Conservation (phyloP, 345 rosid species). For the Eucalyptus camaldulensis region DNA sequence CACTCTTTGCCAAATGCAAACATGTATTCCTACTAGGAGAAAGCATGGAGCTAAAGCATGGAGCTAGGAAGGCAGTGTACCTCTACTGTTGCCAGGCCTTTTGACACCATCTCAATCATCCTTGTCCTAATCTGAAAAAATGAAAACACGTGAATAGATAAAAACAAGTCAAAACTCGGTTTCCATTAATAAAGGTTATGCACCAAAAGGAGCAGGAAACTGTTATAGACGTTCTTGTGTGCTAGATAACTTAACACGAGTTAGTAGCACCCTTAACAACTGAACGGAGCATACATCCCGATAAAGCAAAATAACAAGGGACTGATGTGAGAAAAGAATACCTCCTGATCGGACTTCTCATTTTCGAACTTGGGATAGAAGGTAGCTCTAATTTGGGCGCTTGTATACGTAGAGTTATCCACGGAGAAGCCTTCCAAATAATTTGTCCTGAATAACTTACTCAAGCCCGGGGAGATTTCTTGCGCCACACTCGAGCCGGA, state of each 20-base stretch:
- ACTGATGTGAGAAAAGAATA: not conserved
- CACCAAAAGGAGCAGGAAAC: not conserved
- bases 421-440: conserved; percentile 48
- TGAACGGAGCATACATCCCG: not conserved
- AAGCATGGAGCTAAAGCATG: not conserved
- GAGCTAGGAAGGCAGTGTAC: conserved; percentile 10
- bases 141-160: not conserved
- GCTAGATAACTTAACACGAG: not conserved
- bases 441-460: conserved; percentile 29
- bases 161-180: not conserved
- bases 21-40: not conserved
- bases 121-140: conserved; percentile 55
- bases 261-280: not conserved
- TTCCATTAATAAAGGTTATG: not conserved
- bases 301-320: not conserved
- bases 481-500: conserved; percentile 4
- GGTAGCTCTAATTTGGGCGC: conserved; percentile 84
- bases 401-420: conserved; percentile 49
- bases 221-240: not conserved
- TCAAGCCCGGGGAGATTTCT: conserved; percentile 17
- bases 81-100: conserved; percentile 81
- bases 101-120: conserved; percentile 89
- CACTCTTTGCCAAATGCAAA: not conserved
- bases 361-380: conserved; percentile 98
- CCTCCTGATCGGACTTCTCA: conserved; percentile 99